A percentile compares a stretch with the other conserved stretches of the same genome.
phyloP scores from a whole-genome alignment of 1,284 basidiomycete genomes.

The Bondarzewia mesenterica region DNA sequence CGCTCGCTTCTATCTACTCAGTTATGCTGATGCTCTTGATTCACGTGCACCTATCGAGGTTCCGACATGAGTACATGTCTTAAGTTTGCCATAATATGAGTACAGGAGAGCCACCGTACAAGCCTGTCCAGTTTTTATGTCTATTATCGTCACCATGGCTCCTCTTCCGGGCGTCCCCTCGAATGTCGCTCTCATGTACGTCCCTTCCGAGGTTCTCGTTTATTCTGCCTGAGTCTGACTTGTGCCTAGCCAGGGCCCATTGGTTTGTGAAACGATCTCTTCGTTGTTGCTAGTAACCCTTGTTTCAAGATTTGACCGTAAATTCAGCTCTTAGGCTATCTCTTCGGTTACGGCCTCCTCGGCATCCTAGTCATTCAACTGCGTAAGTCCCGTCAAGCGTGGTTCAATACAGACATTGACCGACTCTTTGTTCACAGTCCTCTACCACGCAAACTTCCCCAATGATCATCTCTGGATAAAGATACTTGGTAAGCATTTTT shows the following conservation, averaged over 20 bases:
- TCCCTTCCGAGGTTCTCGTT: neutral
- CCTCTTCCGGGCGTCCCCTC: neutral
- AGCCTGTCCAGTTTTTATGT: no score
- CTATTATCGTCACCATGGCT: no score
- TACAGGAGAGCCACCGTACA: no score
- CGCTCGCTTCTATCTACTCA: no score
- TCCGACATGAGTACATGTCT: no score
- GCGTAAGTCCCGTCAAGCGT: neutral
- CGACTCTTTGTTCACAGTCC: neutral
- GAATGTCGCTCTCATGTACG: neutral
- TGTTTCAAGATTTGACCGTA: neutral
- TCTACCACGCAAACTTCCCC: neutral
- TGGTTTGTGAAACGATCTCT: neutral
- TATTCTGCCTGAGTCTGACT: neutral
- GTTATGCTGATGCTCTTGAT: no score
- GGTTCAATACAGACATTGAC: no score
- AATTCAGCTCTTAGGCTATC: neutral
- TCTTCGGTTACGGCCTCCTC: neutral
- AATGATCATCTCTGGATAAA: constrained; percentile 1
- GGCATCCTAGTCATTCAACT: neutral
- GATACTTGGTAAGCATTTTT: neutral
- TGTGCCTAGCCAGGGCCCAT: neutral
- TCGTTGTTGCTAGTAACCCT: neutral
- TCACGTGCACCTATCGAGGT: no score
- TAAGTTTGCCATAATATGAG: no score